Conservation (phyloP, 2,329 filamentous ascomycete species). For the Cladophialophora carrionii region DNA sequence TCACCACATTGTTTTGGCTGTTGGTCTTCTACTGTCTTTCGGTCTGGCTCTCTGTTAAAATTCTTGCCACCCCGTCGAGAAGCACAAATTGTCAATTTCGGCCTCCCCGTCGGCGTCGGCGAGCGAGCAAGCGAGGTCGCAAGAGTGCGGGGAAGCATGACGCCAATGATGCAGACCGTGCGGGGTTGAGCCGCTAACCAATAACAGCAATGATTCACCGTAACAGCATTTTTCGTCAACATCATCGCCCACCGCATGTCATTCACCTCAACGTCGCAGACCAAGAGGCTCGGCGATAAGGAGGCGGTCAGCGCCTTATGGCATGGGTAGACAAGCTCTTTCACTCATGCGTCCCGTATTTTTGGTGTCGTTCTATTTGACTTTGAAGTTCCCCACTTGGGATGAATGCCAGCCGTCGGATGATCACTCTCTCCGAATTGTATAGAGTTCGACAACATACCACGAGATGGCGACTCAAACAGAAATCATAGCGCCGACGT, state of each 20-base stretch:
- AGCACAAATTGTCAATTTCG: neutral
- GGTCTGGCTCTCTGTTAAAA: neutral
- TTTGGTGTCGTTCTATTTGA: neutral
- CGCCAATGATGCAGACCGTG: neutral
- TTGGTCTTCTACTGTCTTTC: neutral
- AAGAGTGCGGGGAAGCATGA: neutral
- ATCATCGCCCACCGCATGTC: neutral
- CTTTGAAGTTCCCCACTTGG: neutral
- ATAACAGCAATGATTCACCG: neutral
- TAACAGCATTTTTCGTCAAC: neutral
- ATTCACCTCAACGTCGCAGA: neutral
- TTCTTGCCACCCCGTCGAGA: neutral
- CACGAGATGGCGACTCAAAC: conserved; percentile 26
- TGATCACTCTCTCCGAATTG: neutral
- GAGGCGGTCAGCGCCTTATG: neutral
- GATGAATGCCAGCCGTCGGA: neutral
- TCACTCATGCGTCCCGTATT: neutral
- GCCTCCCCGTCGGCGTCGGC: neutral
- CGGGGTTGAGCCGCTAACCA: neutral
- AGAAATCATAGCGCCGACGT: conserved; percentile 24
- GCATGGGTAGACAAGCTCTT: neutral
- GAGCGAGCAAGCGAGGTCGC: neutral
- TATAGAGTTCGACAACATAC: neutral
- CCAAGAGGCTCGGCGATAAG: neutral
- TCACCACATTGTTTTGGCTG: neutral